Evolutionary conservation across 164 flowering plant species (phyloP).

Genomic region (Stephania japonica): DNA sequence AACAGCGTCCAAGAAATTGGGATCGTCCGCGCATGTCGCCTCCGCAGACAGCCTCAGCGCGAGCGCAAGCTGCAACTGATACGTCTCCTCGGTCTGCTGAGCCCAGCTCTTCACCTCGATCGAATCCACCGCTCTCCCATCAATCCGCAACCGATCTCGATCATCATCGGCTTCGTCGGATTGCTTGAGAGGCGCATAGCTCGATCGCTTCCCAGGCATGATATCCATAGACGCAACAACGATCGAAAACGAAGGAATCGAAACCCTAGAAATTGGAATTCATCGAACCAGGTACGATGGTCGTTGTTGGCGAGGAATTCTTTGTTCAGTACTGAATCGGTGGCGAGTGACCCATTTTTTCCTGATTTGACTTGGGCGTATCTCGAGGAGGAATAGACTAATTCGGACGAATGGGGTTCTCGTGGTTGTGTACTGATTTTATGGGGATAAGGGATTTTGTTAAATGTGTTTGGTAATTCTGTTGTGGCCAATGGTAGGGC

Average conservation of each 20-base stretch:
- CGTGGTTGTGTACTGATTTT: not conserved
- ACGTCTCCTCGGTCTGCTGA: constrained; percentile 97
- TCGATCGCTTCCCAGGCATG: constrained; percentile 61
- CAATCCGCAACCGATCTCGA: constrained; percentile 39
- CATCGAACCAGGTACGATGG: not conserved
- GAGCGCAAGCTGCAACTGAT: constrained; percentile 85
- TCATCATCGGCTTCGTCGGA: constrained; percentile 37
- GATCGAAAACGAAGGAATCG: not conserved
- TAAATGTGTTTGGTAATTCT: not conserved
- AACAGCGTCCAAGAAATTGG: constrained; percentile 78
- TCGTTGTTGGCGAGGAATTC: not conserved
- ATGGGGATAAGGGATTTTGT: not conserved
- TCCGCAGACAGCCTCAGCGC: constrained; percentile 82
- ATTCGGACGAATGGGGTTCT: not conserved
- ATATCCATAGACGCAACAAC: constrained; percentile 47
- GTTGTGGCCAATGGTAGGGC: not conserved
- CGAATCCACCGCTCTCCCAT: constrained; percentile 33
- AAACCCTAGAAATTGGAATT: constrained; percentile 10
- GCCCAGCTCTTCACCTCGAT: constrained; percentile 89
- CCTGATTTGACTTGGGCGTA: no score
- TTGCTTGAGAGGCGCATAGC: constrained; percentile 61
- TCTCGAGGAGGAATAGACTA: no score
- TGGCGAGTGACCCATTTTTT: not conserved
- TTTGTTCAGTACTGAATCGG: not conserved
- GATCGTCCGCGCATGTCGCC: constrained; percentile 88